Conservation (phyloP, 768 basidiomycete species). For the Podaxis sp. region DNA sequence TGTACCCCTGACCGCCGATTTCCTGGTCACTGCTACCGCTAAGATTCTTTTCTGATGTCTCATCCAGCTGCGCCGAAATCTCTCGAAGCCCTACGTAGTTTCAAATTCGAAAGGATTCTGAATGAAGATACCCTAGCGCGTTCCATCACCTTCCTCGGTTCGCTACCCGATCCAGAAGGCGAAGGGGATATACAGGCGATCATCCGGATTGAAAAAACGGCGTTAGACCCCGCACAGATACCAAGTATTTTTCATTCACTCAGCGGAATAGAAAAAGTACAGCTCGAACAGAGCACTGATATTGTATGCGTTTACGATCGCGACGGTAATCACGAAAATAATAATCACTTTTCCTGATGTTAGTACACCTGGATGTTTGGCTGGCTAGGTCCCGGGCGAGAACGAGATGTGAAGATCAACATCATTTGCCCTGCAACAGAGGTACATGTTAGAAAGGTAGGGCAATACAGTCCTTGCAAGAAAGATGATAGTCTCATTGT, state of each 20-base stretch:
- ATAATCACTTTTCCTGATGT: constrained; percentile 4
- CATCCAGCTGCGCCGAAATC: constrained; percentile 32
- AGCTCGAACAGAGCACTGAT: constrained; percentile 61
- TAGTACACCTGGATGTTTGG: constrained; percentile 85
- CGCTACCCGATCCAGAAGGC: constrained; percentile 37
- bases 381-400: constrained; percentile 52
- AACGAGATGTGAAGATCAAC: constrained; percentile 76
- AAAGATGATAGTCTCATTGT: background rate
- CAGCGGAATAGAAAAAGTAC: constrained; percentile 40
- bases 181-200: constrained; percentile 48
- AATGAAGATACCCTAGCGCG: constrained; percentile 66
- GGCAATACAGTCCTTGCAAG: background rate
- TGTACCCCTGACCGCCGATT: background rate
- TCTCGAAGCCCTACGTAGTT: constrained; percentile 42
- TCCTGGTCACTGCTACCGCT: background rate
- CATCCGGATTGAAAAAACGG: constrained; percentile 76
- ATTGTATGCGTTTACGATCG: constrained; percentile 46
- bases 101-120: constrained; percentile 54
- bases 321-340: background rate
- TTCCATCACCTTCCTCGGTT: constrained; percentile 68
- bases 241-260: constrained; percentile 35
- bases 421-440: constrained; percentile 89
- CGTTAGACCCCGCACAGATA: constrained; percentile 49
- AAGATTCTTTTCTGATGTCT: constrained; percentile 26
- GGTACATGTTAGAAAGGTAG: constrained; percentile 81